Evolutionary conservation across 2,329 filamentous ascomycete species (phyloP).

Genomic region (Fusarium equiseti): DNA sequence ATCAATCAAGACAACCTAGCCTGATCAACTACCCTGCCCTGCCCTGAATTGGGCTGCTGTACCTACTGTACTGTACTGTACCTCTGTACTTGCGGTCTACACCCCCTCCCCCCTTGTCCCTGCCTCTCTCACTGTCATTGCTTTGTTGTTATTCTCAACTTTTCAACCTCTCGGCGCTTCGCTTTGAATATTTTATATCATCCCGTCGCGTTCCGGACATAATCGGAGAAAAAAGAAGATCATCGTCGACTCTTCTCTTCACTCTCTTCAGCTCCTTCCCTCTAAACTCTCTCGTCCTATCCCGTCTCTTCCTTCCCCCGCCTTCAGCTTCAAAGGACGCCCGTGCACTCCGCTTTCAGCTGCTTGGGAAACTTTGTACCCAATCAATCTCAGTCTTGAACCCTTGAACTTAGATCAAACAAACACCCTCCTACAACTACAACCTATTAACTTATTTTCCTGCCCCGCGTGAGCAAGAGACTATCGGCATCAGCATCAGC

Average conservation of each 20-base stretch:
- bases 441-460: conserved; percentile 2
- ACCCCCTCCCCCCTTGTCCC: conserved; percentile 16
- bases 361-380: conserved; percentile 11
- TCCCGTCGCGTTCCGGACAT: conserved; percentile 11
- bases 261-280: background rate
- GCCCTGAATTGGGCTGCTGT: background rate
- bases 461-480: conserved; percentile 37
- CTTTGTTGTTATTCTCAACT: conserved; percentile 21
- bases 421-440: conserved; percentile 10
- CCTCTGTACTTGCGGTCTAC: conserved; percentile 3
- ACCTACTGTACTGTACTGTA: background rate
- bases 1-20: background rate
- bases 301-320: conserved; percentile 17
- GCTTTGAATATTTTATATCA: conserved; percentile 9
- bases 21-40: conserved; percentile 4
- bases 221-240: background rate
- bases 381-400: conserved; percentile 14
- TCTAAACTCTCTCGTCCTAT: background rate
- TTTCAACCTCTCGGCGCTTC: background rate
- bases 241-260: background rate
- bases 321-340: conserved; percentile 36
- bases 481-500: conserved; percentile 25
- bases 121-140: conserved; percentile 18
- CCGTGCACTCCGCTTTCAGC: conserved; percentile 35
- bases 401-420: conserved; percentile 21